Evolutionary conservation across 1,139 yeast species (phyloP).

Genomic region (Sugiyamaella sp.): DNA sequence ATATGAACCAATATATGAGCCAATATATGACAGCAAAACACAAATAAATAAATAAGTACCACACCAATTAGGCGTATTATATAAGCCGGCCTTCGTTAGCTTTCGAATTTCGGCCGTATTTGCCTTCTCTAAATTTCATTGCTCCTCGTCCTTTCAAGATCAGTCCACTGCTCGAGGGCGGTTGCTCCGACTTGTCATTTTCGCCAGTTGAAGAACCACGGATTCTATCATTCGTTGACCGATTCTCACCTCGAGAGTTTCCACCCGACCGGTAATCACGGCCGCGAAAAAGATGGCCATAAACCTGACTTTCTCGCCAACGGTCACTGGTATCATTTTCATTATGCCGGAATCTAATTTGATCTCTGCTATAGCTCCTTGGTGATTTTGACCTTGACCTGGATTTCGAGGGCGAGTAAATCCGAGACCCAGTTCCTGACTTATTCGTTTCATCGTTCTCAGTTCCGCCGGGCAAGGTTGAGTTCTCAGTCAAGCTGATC

Average conservation of each 20-base stretch:
- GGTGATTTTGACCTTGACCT: constrained; percentile 6
- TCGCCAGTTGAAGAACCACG: too few species aligned
- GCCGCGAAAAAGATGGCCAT: too few species aligned
- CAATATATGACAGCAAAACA: too few species aligned
- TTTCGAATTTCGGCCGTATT: neutral
- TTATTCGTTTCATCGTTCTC: neutral
- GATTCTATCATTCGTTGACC: too few species aligned
- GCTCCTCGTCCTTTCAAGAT: constrained; percentile 39
- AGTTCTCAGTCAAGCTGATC: neutral
- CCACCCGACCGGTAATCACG: too few species aligned
- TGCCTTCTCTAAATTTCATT: constrained; percentile 35
- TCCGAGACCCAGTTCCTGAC: neutral
- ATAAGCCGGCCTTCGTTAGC: constrained; percentile 6
- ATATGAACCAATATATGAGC: too few species aligned
- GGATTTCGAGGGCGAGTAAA: neutral
- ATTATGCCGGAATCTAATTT: neutral
- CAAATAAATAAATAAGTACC: constrained; percentile 1
- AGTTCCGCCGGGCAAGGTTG: too few species aligned
- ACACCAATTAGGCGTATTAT: neutral
- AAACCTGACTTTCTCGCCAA: too few species aligned
- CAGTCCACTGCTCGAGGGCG: too few species aligned
- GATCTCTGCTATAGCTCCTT: neutral
- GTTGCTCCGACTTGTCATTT: too few species aligned
- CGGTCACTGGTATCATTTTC: neutral
- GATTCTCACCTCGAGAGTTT: too few species aligned